phyloP scores from a whole-genome alignment of 495 filamentous ascomycete genomes.

The Astrothelium subdiscretum region DNA sequence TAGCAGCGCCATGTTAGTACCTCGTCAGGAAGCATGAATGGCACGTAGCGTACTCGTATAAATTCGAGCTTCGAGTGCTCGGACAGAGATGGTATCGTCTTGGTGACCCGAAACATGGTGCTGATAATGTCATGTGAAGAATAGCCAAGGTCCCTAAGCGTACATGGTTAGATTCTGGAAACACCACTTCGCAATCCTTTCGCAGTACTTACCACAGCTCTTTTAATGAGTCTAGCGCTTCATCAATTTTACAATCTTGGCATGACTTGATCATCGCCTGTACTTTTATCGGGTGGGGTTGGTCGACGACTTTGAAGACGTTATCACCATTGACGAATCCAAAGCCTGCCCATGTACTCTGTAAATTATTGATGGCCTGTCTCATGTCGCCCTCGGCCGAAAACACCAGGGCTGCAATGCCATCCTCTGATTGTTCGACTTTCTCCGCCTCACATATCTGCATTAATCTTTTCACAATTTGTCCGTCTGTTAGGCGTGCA shows the following conservation, averaged over 20 bases:
- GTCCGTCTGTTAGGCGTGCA: constrained; percentile 78
- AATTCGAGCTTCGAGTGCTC: constrained; percentile 94
- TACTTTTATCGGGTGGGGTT: constrained; percentile 92
- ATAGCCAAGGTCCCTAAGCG: constrained; percentile 65
- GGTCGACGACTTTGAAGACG: constrained; percentile 96
- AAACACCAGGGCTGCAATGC: constrained; percentile 89
- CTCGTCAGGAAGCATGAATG: not conserved
- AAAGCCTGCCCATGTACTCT: constrained; percentile 90
- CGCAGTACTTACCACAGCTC: constrained; percentile 64
- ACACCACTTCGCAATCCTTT: not conserved
- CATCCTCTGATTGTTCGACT: constrained; percentile 76
- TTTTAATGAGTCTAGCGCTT: constrained; percentile 72
- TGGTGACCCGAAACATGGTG: constrained; percentile 98
- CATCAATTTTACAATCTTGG: constrained; percentile 80
- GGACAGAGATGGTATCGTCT: constrained; percentile 76
- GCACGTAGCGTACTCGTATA: constrained; percentile 43
- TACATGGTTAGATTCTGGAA: not conserved
- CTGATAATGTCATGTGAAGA: constrained; percentile 94
- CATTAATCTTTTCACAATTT: constrained; percentile 78
- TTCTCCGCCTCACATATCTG: constrained; percentile 83
- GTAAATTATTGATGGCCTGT: constrained; percentile 97
- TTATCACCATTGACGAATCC: constrained; percentile 96
- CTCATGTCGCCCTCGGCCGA: constrained; percentile 98
- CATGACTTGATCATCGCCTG: constrained; percentile 98
- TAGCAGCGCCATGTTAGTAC: not conserved